phyloP scores from a whole-genome alignment of 108 stramenopile genomes.

The Cylindrotheca closterium region DNA sequence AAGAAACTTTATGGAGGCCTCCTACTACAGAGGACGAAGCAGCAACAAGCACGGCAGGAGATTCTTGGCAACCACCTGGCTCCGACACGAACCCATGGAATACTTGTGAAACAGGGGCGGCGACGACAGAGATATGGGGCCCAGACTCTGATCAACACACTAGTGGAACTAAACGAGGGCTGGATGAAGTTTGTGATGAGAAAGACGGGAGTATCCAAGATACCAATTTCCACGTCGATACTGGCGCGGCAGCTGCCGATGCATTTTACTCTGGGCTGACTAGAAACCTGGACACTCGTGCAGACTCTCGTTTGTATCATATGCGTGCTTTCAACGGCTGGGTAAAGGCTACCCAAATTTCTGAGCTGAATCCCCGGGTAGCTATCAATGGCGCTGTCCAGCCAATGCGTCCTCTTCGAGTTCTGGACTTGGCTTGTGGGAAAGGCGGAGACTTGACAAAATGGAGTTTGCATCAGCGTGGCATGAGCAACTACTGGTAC shows the following conservation, averaged over 20 bases:
- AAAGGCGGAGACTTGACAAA: constrained; percentile 99
- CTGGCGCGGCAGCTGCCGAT: constrained; percentile 84
- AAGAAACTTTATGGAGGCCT: constrained; percentile 36
- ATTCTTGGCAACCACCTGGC: constrained; percentile 5
- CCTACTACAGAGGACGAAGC: constrained; percentile 18
- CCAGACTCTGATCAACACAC: neutral
- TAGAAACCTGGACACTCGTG: constrained; percentile 64
- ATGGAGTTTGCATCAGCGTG: constrained; percentile 74
- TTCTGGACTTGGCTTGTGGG: constrained; percentile 97
- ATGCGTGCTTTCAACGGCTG: constrained; percentile 97
- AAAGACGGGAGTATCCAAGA: neutral
- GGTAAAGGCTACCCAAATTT: constrained; percentile 95
- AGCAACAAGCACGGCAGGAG: neutral
- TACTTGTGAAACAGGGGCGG: neutral
- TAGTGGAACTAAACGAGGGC: constrained; percentile 11
- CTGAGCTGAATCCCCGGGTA: constrained; percentile 57
- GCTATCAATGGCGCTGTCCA: constrained; percentile 49
- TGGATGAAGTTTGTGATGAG: constrained; percentile 22
- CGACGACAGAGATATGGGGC: too few species aligned
- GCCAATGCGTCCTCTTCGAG: constrained; percentile 58
- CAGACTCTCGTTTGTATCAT: constrained; percentile 90
- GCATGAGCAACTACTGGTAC: constrained; percentile 67
- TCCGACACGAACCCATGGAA: constrained; percentile 16
- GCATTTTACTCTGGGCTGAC: constrained; percentile 79
- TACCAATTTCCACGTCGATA: constrained; percentile 62